Evolutionary conservation across 352 stramenopile species (phyloP), one percentile per base, ranked within the genome.

Genomic region (Globisporangium canariense): DNA sequence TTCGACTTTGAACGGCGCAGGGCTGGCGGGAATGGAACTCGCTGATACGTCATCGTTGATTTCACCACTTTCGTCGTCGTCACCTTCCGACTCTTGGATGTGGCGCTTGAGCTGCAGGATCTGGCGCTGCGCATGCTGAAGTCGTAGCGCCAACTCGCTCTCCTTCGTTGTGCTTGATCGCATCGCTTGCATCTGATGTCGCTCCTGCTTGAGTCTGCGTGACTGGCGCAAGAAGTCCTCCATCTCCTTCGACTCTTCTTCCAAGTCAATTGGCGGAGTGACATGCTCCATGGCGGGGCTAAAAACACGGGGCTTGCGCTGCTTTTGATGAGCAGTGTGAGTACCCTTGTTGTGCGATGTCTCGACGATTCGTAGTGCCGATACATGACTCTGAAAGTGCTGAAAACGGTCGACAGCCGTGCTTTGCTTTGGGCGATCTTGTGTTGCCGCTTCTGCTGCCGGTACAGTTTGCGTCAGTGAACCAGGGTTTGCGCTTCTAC

Each of bases 111-210:
- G 67, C 45, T 85, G 66, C 16, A 89, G 30, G 53, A 93, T 86
- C 32, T 93, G 81, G 10, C 81, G 73, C 28, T 95, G 79, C 14
- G 84, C 79, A 52, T 90, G 82, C 50, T 93, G 83, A 38, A 95
- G 75, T 49, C 78, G 81, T 28, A 92, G 55, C 5, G 77, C 60
- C 4, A 95, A 58, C 28, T 83, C 78, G 36, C 69, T 86, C 57
- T 95, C 86, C 65, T 79, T 89, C 50, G 62, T 60, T 11, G 65
- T 64, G 46, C 68, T 90, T 7, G 72, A 63, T 62, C 73, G 72
- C 46, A 76, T 62, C 2, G 25, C 32, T 10, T 62, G 60, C 25
- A 60, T 55, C 25, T 66, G 71, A 1, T 74, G 70, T 6, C 79
- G 74, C 22, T 73, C 62, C 3, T 65, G 38, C 18, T 76, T 79